Base-by-base conservation (phyloP, 192 early-diverging fungal genomes). In the Phycomyces nitens region DNA sequence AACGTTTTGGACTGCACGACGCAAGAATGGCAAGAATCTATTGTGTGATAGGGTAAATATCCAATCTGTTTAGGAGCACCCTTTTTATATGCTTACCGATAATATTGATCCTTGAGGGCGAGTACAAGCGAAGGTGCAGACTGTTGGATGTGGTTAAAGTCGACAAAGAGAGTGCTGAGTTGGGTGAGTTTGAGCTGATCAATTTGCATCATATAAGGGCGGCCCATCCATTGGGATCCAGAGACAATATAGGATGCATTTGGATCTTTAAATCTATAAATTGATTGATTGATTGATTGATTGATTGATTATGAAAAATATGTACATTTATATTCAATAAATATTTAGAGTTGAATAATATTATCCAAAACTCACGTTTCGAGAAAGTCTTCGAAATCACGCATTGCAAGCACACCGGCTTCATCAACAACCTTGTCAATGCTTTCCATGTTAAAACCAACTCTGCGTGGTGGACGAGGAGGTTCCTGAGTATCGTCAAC, bases 21-120 rank as follows among this genome's bases (percentile, higher is more conserved):
- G 80, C 59, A 99, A 79, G 59, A 91, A 96, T 9, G 95, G 90
- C 53, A 93, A 89, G 71, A 96, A 72, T 50, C 75, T 85, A 29
- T 14, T 18, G 6, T 23, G 20, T 8, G 22, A 16, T 12, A 9
- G 57, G 22, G 64, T 22, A 54, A 43, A 29, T 14, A 50, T 34
- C 16, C 23, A 38, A 23, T 15, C n/a, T n/a, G n/a, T n/a, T n/a
- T n/a, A n/a, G n/a, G n/a, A n/a, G n/a, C n/a, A n/a, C n/a, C 39
- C 15, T 26, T 16, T 27, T 23, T 1, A 43, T 47, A 59, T 9
- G 43, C 53, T 44, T 76, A 88, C 77, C 91, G 76, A 76, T 91
- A 83, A 59, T 89, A 94, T 69, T 94, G 87, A 47, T 83, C 76
- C 14, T 70, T 58, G 23, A 94, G 69, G n/a, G 86, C 83, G 52